Base-by-base conservation (phyloP, 768 basidiomycete genomes). In the Amanita subjunquillea region DNA sequence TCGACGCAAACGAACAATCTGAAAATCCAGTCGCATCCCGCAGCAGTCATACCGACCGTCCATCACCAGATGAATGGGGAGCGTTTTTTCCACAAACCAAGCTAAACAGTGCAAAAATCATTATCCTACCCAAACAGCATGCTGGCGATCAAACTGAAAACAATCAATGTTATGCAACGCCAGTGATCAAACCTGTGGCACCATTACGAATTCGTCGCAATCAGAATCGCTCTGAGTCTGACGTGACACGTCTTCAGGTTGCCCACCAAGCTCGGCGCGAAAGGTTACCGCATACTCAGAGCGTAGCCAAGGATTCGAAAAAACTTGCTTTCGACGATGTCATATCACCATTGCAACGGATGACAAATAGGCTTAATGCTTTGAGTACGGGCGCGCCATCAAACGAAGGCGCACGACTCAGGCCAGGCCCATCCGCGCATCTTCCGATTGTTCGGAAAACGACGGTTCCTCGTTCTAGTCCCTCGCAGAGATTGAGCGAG, bases 341-440 rank as follows among this genome's bases (percentile, higher is more conserved):
- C 23, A 34, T 51, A 51, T 51, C 50, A 20, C 50, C 50, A 30
- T 30, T 51, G 50, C 40, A 51, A 51, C 50, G 41, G n/a, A 36
- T 51, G 40, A 42, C 50, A 20, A n/a, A 51, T 51, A 42, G 20
- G 22, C 41, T 51, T 30, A 51, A 51, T 25, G 41, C 42, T 3
- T 43, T n/a, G 50, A 42, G 3, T 15, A 10, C 13, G 30, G 41
- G 17, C 8, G 17, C 22, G 7, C 15, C 22, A 13, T 41, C 41
- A 32, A 9, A 29, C 27, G 50, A 51, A 4, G 50, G 50, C 20
- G 50, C 50, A 32, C 25, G 50, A 15, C 50, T 51, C 17, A 51
- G 32, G 34, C 41, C 41, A 43, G 50, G 50, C 29, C 50, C 50
- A 10, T 39, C 41, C 17, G 22, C 30, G 30, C 41, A 51, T 36